Conservation (phyloP, 2,329 filamentous ascomycete species). For the Colletotrichum scovillei region DNA sequence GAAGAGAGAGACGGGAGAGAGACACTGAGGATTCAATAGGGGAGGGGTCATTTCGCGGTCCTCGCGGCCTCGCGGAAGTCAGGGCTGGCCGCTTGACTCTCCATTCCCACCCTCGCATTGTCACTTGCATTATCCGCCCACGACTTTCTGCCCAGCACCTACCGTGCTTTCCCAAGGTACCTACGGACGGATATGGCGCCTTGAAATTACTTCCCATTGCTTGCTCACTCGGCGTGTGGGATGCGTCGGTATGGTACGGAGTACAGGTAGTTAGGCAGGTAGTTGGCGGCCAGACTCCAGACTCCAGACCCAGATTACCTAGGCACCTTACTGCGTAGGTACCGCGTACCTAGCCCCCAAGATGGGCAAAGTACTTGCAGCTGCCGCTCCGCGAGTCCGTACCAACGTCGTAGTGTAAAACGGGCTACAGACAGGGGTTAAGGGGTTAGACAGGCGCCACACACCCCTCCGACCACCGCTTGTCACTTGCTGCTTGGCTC, state of each 20-base stretch:
- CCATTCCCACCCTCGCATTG: neutral
- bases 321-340: too few species aligned
- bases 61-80: conserved; percentile 10
- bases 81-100: neutral
- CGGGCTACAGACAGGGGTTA: conserved; percentile 17
- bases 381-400: neutral
- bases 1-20: neutral
- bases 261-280: too few species aligned
- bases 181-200: neutral
- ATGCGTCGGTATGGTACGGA: neutral
- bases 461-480: conserved; percentile 18
- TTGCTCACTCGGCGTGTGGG: neutral
- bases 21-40: neutral
- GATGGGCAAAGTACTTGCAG: neutral
- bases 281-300: too few species aligned
- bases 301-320: too few species aligned
- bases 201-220: neutral
- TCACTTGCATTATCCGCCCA: neutral
- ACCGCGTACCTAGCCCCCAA: neutral
- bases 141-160: neutral
- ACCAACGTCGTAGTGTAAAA: neutral
- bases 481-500: conserved; percentile 18
- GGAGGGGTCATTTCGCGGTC: neutral
- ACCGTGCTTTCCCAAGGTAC: neutral
- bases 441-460: conserved; percentile 28